Base-by-base conservation (phyloP, 495 filamentous ascomycete genomes). In the Clohesyomyces aquaticus region DNA sequence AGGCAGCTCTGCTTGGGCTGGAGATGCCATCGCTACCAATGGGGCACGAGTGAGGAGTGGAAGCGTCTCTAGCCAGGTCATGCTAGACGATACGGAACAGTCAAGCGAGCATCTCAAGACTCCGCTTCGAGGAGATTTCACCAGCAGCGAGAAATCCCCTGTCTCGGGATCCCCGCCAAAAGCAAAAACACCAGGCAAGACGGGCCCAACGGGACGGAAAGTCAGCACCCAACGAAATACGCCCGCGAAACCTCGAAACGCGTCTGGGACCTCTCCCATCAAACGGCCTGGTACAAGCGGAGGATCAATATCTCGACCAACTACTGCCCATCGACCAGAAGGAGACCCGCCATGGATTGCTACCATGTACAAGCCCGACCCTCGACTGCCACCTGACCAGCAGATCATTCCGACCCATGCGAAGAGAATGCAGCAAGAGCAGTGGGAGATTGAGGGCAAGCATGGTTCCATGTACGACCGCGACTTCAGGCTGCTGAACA, bases 321-420 rank as follows among this genome's bases (percentile, higher is more conserved):
- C 80, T 80, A 75, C 81, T 80, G 76, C 73, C 81, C 73, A 80
- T 66, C 84, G 87, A 32, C 93, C 92, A 12, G 95, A 98, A 77
- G 95, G 94, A 16, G 93, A 97, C 53, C 89, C 94, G 8, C 95
- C 95, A 38, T 98, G 95, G 94, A 84, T 97, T 75, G 86, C 92
- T 18, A 87, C 87, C 0, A 94, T 95, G 79, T 98, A 96, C 74
- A 95, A 94, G 70, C 95, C 94, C 2, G 94, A 98, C 73, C 94
- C 94, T 38, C 87, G 91, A 41, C 82, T 98, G 14, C 94, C 94
- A 41, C 94, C 91, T 12, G 94, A 98, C 59, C 89, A 98, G 74
- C 94, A 98, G 73, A 84, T 98, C 54, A 83, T 98, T 18, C 94
- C 94, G 2, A 98, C 94, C 0, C 91, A 96, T 61, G 94, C 94